phyloP scores from a whole-genome alignment of 1,139 yeast species.

The Pichia inconspicua region DNA sequence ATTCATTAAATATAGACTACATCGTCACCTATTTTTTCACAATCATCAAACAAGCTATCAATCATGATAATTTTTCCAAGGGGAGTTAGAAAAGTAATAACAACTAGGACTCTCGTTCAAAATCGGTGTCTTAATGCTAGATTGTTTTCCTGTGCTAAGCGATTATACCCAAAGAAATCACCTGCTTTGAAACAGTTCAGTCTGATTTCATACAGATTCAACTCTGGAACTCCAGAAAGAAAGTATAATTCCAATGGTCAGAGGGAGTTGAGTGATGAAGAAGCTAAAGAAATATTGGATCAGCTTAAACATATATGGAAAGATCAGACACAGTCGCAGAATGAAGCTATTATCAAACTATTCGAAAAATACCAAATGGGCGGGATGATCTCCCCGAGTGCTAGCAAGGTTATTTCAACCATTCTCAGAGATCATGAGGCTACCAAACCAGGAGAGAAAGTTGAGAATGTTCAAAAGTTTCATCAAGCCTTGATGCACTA shows the following conservation, averaged over 20 bases:
- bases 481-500: conserved; percentile 26
- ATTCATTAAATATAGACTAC: too few relatives aligned
- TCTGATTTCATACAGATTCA: conserved; percentile 4
- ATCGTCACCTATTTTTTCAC: not conserved
- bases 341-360: conserved; percentile 16
- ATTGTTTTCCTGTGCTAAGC: not conserved
- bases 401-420: conserved; percentile 23
- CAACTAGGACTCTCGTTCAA: not conserved
- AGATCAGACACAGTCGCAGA: conserved; percentile 18
- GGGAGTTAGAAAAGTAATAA: not conserved
- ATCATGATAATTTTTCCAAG: not conserved
- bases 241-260: conserved; percentile 18
- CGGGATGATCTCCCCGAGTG: conserved; percentile 25
- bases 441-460: conserved; percentile 23
- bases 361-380: conserved; percentile 26
- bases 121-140: not conserved
- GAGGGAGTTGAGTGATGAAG: conserved; percentile 23
- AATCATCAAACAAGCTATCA: too few relatives aligned
- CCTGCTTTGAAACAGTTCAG: not conserved
- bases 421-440: conserved; percentile 23
- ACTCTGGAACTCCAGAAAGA: conserved; percentile 8
- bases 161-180: not conserved
- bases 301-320: conserved; percentile 24
- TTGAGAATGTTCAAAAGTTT: conserved; percentile 26
- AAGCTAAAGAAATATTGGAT: conserved; percentile 19